Conservation (phyloP, 352 stramenopile genomes). For the Phytophthora niederhauseri region DNA sequence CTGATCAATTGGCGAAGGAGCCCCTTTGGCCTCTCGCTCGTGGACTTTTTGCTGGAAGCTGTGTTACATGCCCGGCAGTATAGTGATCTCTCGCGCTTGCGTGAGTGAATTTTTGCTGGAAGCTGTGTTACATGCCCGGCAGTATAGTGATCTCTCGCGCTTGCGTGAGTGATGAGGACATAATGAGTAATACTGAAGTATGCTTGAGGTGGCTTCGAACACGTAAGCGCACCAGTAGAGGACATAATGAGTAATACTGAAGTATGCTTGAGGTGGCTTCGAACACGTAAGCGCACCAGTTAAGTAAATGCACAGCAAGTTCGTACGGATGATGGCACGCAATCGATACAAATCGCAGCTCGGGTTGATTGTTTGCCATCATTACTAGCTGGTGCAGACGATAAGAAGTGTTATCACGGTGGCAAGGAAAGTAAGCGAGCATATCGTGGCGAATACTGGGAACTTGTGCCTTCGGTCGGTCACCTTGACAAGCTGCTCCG, state of each 20-base stretch:
- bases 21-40: constrained; percentile 32
- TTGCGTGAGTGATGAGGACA: constrained; percentile 20
- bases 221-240: neutral
- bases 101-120: constrained; percentile 33
- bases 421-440: constrained; percentile 68
- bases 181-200: constrained; percentile 1
- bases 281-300: no score
- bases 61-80: constrained; percentile 36
- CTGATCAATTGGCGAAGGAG: constrained; percentile 39
- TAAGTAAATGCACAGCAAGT: no score
- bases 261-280: no score
- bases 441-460: constrained; percentile 73
- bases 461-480: constrained; percentile 71
- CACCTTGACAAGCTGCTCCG: constrained; percentile 79
- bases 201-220: no score
- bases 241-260: neutral
- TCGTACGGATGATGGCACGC: no score
- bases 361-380: no score
- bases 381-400: constrained; percentile 46
- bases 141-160: constrained; percentile 29
- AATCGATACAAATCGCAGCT: no score
- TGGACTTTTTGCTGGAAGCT: constrained; percentile 39
- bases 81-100: constrained; percentile 26
- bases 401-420: constrained; percentile 73
- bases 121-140: constrained; percentile 30